phyloP scores from a whole-genome alignment of 192 early-diverging fungal species.

The Mortierella alpina region DNA sequence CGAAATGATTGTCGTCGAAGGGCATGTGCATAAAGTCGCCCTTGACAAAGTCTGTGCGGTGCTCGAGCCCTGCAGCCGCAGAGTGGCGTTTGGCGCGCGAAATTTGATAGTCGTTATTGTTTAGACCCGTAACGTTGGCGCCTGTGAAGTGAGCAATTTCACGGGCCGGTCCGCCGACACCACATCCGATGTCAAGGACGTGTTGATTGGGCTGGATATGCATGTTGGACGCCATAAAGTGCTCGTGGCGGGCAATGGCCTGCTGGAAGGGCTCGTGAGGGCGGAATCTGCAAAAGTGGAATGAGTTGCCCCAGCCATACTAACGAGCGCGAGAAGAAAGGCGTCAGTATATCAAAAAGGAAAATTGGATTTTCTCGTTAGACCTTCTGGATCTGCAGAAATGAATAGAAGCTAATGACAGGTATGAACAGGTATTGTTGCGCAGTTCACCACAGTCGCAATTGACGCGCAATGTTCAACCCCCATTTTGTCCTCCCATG shows the following conservation, averaged over 20 bases:
- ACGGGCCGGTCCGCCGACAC: slow-evolving; percentile 95
- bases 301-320: slow-evolving; percentile 89
- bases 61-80: slow-evolving; percentile 70
- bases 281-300: slow-evolving; percentile 92
- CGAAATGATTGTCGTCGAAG: slow-evolving; percentile 80
- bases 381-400: neutral
- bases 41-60: slow-evolving; percentile 64
- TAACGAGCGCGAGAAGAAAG: slow-evolving; percentile 4
- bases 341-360: neutral
- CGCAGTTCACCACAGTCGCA: too few species aligned
- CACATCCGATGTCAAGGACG: slow-evolving; percentile 95
- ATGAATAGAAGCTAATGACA: neutral
- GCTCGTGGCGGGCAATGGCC: slow-evolving; percentile 92
- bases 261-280: slow-evolving; percentile 80
- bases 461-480: too few species aligned
- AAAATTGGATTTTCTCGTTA: neutral
- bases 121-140: slow-evolving; percentile 90
- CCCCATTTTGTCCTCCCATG: too few species aligned
- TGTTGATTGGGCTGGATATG: slow-evolving; percentile 73
- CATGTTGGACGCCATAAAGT: slow-evolving; percentile 82
- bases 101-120: slow-evolving; percentile 96
- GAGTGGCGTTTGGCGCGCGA: slow-evolving; percentile 81
- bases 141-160: slow-evolving; percentile 93
- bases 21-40: slow-evolving; percentile 93
- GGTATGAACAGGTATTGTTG: too few species aligned